phyloP scores from a whole-genome alignment of 768 basidiomycete genomes.

The Candolleomyces eurysporus region DNA sequence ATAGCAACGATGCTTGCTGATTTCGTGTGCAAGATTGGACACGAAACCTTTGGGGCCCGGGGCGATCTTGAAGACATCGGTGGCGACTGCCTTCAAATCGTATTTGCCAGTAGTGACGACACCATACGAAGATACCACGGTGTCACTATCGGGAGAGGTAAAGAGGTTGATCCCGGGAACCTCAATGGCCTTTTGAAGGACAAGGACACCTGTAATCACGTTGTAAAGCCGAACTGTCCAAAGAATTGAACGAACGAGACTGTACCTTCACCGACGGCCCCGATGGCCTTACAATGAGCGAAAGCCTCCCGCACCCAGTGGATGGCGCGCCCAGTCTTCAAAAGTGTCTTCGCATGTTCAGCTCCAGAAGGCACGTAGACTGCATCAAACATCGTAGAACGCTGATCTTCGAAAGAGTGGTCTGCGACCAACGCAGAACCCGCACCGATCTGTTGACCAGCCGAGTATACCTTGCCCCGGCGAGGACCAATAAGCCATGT shows the following conservation, averaged over 20 bases:
- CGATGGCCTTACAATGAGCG: conserved; percentile 83
- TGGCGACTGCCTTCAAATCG: conserved; percentile 32
- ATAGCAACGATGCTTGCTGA: conserved; percentile 68
- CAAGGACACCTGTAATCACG: conserved; percentile 37
- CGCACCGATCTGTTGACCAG: conserved; percentile 24
- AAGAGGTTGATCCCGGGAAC: conserved; percentile 47
- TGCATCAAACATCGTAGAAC: conserved; percentile 85
- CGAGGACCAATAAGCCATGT: conserved; percentile 66
- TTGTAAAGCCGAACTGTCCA: not conserved
- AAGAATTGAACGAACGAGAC: not conserved
- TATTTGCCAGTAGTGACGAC: conserved; percentile 63
- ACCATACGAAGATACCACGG: conserved; percentile 56
- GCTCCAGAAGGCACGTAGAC: conserved; percentile 74
- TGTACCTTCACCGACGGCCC: conserved; percentile 67
- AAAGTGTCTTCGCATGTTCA: conserved; percentile 54
- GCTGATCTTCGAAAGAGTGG: conserved; percentile 73
- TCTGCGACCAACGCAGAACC: conserved; percentile 47
- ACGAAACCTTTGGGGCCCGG: conserved; percentile 51
- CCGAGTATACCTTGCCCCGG: conserved; percentile 50
- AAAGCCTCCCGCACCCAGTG: conserved; percentile 86
- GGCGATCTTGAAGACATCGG: conserved; percentile 43
- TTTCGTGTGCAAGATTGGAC: conserved; percentile 56
- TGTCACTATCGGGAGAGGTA: conserved; percentile 28
- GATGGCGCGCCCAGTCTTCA: conserved; percentile 64
- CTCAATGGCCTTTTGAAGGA: conserved; percentile 45